Conservation (phyloP, 1,284 basidiomycete genomes). For the Austropuccinia psidii region DNA sequence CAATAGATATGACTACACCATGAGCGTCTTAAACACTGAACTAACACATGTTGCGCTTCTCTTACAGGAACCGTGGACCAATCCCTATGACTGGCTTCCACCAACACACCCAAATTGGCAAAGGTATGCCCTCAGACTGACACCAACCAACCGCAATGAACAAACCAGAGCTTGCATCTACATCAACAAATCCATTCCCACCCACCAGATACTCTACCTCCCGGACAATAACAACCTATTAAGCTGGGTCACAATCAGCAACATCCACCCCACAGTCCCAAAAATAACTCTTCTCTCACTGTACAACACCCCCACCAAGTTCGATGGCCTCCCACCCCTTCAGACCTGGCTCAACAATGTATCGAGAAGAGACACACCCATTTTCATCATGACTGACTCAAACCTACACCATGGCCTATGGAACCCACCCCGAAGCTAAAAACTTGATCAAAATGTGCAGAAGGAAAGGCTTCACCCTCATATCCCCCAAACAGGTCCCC, state of each 20-base stretch:
- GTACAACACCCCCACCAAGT: neutral
- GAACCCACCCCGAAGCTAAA: conserved; percentile 1
- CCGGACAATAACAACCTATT: neutral
- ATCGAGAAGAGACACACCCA: neutral
- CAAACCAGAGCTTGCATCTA: neutral
- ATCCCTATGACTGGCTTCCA: neutral
- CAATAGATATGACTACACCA: conserved; percentile 2
- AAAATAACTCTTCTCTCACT: too few species aligned
- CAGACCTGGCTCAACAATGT: neutral
- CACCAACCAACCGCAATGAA: neutral
- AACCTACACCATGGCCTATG: conserved; percentile 1
- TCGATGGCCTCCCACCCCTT: neutral
- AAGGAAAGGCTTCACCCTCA: neutral
- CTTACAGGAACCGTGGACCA: conserved; percentile 1
- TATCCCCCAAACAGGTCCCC: conserved; percentile 11
- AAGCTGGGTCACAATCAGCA: too few species aligned
- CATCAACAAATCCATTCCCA: neutral
- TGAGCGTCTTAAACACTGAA: neutral
- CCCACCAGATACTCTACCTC: neutral
- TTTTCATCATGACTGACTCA: neutral
- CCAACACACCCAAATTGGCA: neutral
- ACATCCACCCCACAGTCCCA: too few species aligned
- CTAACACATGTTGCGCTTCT: neutral
- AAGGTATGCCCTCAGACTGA: neutral
- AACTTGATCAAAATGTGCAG: neutral